Evolutionary conservation across 169 alveolate genomes (phyloP), one percentile per base, ranked within the genome.

Genomic region (Cryptosporidium sp.): DNA sequence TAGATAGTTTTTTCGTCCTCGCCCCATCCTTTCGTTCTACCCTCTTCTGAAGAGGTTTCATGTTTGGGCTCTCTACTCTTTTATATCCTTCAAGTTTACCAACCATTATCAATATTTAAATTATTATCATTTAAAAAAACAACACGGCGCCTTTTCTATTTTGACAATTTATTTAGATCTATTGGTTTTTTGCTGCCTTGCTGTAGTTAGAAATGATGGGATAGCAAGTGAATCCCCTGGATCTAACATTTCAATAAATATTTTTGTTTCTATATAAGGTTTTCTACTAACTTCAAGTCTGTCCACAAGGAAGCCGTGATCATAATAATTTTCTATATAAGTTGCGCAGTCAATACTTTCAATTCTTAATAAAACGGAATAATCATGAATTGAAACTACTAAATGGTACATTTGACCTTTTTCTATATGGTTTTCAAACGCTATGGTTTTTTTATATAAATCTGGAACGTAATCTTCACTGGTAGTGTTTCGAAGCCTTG

Each of bases 111-210:
- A 55, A 16, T n/a, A 21, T 55, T 23, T 8, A n/a, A 55, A 26
- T 9, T 26, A 14, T n/a, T 8, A 3, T 23, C 3, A 55, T 3
- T 12, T 39, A 21, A 41, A 16, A 55, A 26, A 61, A 73, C 33
- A 52, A 7, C 67, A 55, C 55, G 75, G 70, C 89, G 89, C 89
- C 69, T 26, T 2, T 62, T 65, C 29, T 14, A 37, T 18, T 18
- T 80, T 62, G 89, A 80, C 75, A 37, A 65, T 61, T 52, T 62
- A 80, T 61, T 80, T 80, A 80, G 89, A 80, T 80, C 89, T 61
- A 21, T 33, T 62, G 62, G 43, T n/a, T 62, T 37, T 33, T 41
- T 26, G 69, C 0, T 65, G 55, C 89, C 89, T 55, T 45, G 39
- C 26, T 3, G 67, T 41, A 31, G 80, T 43, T 65, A 65, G n/a